These are phyloP conservation scores for Pythium brachiatum DNA, from an alignment of 352 stramenopile genomes.

Conservation along the genomic window DNA sequence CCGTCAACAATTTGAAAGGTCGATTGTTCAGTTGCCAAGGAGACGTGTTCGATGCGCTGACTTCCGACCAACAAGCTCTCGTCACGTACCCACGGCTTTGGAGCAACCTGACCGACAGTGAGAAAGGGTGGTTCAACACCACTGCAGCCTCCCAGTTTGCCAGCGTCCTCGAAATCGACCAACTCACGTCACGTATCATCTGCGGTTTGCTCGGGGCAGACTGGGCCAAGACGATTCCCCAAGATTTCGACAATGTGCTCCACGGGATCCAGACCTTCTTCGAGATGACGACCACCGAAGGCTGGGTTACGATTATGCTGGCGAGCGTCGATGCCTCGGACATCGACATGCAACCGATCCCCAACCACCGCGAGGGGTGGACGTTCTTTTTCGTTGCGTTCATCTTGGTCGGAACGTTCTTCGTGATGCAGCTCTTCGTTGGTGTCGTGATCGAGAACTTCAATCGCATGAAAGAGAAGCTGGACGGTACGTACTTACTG, in stretches of 20 bases:
- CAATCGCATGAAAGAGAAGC: conserved; percentile 69
- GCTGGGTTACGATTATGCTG: conserved; percentile 89
- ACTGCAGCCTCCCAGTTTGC: conserved; percentile 16
- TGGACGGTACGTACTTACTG: conserved; percentile 66
- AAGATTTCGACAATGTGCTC: conserved; percentile 82
- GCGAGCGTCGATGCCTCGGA: conserved; percentile 82
- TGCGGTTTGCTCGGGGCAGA: conserved; percentile 38
- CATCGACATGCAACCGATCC: conserved; percentile 90
- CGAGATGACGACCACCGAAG: conserved; percentile 91
- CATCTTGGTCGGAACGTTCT: conserved; percentile 89
- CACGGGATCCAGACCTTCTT: conserved; percentile 76
- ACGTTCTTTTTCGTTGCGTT: conserved; percentile 89
- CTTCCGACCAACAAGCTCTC: conserved; percentile 35
- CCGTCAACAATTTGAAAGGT: conserved; percentile 91
- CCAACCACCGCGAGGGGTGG: conserved; percentile 69
- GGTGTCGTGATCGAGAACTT: conserved; percentile 95
- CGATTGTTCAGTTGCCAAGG: conserved; percentile 76
- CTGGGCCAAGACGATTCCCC: conserved; percentile 51
- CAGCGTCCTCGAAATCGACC: conserved; percentile 5
- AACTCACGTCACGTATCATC: conserved; percentile 43
- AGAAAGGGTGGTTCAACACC: conserved; percentile 42
- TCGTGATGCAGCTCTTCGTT: conserved; percentile 92
- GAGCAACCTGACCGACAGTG: conserved; percentile 33
- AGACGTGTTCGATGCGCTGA: conserved; percentile 38
- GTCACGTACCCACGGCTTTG: conserved; percentile 46